Conservation (phyloP, 257 asterid genomes). For the Salvia miltiorrhiza region DNA sequence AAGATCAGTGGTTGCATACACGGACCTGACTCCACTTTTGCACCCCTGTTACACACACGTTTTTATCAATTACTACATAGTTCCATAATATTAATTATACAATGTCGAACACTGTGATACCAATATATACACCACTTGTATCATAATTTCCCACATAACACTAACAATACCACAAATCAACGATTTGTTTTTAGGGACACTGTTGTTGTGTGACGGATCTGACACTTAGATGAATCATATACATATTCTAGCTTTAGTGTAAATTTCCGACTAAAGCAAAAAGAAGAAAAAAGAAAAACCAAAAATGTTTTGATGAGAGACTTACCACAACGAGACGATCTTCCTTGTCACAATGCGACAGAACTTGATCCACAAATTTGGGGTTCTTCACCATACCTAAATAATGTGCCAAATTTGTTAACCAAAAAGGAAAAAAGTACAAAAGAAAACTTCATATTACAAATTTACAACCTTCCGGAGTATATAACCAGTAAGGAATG, state of each 20-base stretch:
- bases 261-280: no score
- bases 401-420: not conserved
- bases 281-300: no score
- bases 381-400: slow-evolving; percentile 66
- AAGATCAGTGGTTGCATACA: slow-evolving; percentile 61
- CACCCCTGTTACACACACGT: slow-evolving; percentile 45
- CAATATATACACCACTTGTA: no score
- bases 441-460: not conserved
- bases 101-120: no score
- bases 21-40: slow-evolving; percentile 68
- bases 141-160: no score
- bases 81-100: no score
- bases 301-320: not conserved
- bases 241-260: no score
- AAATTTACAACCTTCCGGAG: slow-evolving; percentile 62
- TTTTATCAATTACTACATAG: no score
- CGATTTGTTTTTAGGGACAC: no score
- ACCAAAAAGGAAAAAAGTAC: not conserved
- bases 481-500: slow-evolving; percentile 59
- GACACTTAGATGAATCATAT: no score
- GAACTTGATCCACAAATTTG: slow-evolving; percentile 50
- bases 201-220: no score
- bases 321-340: slow-evolving; percentile 64
- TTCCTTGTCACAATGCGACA: slow-evolving; percentile 40
- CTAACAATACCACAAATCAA: no score